Evolutionary conservation across 139 green algal species (phyloP).

Genomic region (Nannochloris sp.): DNA sequence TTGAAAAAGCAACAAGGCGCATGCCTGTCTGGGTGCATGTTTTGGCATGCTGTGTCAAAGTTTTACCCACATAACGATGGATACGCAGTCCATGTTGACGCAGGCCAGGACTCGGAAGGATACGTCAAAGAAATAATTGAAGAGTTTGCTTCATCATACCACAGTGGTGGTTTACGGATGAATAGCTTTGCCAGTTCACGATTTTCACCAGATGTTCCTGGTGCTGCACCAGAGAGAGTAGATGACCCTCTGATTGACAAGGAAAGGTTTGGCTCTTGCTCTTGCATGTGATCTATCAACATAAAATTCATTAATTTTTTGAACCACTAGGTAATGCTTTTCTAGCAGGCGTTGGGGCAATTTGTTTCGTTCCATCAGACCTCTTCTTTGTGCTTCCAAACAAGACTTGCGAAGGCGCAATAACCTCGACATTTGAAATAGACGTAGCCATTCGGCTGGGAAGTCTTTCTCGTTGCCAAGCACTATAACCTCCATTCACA

Average conservation of each 20-base stretch:
- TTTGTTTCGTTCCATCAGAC: not conserved
- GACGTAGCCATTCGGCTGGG: constrained; percentile 50
- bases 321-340: not conserved
- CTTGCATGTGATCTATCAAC: not conserved
- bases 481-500: constrained; percentile 53
- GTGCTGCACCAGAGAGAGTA: not conserved
- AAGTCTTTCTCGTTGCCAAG: not conserved
- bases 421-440: constrained; percentile 35
- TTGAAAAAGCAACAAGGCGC: constrained; percentile 1
- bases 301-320: not conserved
- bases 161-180: not conserved
- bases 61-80: constrained; percentile 56
- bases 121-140: not conserved
- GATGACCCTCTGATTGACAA: not conserved
- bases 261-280: not conserved
- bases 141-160: not conserved
- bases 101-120: not conserved
- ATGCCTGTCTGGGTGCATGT: constrained; percentile 19
- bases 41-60: constrained; percentile 42
- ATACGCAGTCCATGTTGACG: constrained; percentile 45
- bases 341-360: not conserved
- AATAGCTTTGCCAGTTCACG: not conserved
- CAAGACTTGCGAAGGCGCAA: constrained; percentile 1
- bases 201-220: not conserved
- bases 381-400: constrained; percentile 2